Conservation (phyloP, 2,329 filamentous ascomycete species). For the Immersiporthe knoxdaviesiana region DNA sequence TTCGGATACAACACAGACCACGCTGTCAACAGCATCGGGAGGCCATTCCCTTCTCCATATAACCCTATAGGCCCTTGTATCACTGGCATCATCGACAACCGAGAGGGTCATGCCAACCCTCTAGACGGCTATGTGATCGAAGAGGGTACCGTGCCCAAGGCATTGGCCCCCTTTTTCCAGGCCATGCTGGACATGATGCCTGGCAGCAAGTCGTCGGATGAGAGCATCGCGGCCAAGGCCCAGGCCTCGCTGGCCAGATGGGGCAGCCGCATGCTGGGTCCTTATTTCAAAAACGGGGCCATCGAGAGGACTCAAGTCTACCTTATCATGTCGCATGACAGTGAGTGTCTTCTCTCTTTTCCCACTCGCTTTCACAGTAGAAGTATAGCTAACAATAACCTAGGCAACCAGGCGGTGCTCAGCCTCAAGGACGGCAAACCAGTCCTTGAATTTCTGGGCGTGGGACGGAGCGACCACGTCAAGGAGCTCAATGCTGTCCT, state of each 20-base stretch:
- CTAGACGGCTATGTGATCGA: constrained; percentile 67
- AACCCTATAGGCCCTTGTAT: constrained; percentile 65
- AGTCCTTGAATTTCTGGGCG: constrained; percentile 61
- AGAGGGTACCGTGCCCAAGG: constrained; percentile 63
- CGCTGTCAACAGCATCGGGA: constrained; percentile 60
- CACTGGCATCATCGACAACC: constrained; percentile 64
- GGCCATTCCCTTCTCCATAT: constrained; percentile 50
- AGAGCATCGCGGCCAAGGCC: constrained; percentile 46
- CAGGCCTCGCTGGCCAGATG: constrained; percentile 52
- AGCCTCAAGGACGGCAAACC: constrained; percentile 63
- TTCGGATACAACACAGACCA: constrained; percentile 67
- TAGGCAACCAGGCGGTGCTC: constrained; percentile 61
- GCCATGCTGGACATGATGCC: constrained; percentile 59
- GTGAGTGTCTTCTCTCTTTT: constrained; percentile 38
- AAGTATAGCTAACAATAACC: constrained; percentile 23
- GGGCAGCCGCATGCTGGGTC: constrained; percentile 60
- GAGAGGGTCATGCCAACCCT: constrained; percentile 54
- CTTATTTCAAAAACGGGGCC: constrained; percentile 59
- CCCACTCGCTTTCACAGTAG: too few relatives aligned
- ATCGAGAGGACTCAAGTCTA: constrained; percentile 65
- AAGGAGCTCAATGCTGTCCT: constrained; percentile 56
- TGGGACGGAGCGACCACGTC: constrained; percentile 59
- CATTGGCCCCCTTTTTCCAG: constrained; percentile 59
- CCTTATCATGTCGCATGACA: constrained; percentile 69
- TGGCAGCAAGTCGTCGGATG: constrained; percentile 45